Percentiles rank a stretch among this genome's conserved stretches.
Conservation (phyloP, 306 rosid genomes). For the Purshia tridentata region DNA sequence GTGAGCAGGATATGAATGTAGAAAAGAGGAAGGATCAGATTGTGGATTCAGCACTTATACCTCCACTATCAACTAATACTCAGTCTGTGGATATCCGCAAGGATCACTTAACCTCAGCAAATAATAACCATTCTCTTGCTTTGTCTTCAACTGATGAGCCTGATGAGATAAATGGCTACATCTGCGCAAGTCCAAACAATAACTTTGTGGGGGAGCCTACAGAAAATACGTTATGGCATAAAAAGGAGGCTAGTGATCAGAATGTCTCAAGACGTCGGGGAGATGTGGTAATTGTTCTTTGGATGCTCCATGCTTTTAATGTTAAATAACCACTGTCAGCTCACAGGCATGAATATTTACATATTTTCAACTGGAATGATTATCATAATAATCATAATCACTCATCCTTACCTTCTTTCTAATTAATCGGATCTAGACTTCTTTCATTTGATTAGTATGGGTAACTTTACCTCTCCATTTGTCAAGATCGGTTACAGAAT, state of each 20-base stretch:
- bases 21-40: constrained; percentile 39
- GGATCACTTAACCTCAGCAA: constrained; percentile 38
- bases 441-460: background rate
- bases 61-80: constrained; percentile 35
- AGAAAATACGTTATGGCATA: constrained; percentile 37
- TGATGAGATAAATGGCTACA: constrained; percentile 32
- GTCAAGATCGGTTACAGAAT: background rate
- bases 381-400: no score
- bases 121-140: constrained; percentile 29
- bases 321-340: constrained; percentile 6
- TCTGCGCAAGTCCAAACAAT: constrained; percentile 31
- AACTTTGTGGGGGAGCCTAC: constrained; percentile 38
- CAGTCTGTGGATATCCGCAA: constrained; percentile 44
- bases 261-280: constrained; percentile 42
- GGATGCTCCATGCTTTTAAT: background rate
- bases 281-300: constrained; percentile 58
- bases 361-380: background rate
- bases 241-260: constrained; percentile 45
- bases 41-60: constrained; percentile 34
- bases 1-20: constrained; percentile 39
- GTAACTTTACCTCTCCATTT: background rate
- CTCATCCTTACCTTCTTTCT: background rate
- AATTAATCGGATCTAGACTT: background rate
- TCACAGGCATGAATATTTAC: background rate
- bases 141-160: constrained; percentile 34